A percentile compares a stretch with the other conserved stretches of the same genome.
Evolutionary conservation across 306 rosid species (phyloP).

Genomic region (Fragaria vesca): DNA sequence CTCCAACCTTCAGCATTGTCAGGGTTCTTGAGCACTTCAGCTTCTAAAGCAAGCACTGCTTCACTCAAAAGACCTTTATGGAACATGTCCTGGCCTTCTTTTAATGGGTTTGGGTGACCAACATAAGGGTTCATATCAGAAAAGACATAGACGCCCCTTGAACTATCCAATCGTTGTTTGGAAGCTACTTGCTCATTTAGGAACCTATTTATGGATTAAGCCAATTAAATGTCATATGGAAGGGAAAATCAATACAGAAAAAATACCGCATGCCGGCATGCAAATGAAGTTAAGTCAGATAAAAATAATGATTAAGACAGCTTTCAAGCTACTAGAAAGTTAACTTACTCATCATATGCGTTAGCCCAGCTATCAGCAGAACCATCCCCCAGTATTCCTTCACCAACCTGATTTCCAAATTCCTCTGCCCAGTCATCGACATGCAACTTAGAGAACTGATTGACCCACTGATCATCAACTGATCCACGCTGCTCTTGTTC

Average conservation of each 20-base stretch:
- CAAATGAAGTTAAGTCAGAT: neutral
- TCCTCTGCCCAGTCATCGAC: constrained; percentile 92
- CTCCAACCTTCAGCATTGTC: constrained; percentile 99
- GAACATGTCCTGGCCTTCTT: constrained; percentile 98
- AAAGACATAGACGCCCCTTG: constrained; percentile 85
- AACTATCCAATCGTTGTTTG: constrained; percentile 61
- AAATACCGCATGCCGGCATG: neutral
- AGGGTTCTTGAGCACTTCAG: constrained; percentile 95
- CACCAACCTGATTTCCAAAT: constrained; percentile 76
- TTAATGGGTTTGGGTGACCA: constrained; percentile 87
- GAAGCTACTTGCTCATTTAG: constrained; percentile 70
- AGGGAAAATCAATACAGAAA: neutral
- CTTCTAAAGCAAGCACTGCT: constrained; percentile 99
- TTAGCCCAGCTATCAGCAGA: constrained; percentile 77
- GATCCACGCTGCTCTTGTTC: constrained; percentile 40
- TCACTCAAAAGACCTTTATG: constrained; percentile 97
- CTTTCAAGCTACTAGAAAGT: neutral
- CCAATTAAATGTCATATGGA: neutral
- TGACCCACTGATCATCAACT: constrained; percentile 81
- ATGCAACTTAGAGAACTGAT: constrained; percentile 86
- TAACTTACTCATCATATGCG: constrained; percentile 84
- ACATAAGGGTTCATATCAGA: constrained; percentile 99
- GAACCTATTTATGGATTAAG: constrained; percentile 48
- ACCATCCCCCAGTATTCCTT: constrained; percentile 60
- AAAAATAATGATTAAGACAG: neutral